Evolutionary conservation across 169 alveolate genomes (phyloP).

Genomic region (Eimeria acervulina): DNA sequence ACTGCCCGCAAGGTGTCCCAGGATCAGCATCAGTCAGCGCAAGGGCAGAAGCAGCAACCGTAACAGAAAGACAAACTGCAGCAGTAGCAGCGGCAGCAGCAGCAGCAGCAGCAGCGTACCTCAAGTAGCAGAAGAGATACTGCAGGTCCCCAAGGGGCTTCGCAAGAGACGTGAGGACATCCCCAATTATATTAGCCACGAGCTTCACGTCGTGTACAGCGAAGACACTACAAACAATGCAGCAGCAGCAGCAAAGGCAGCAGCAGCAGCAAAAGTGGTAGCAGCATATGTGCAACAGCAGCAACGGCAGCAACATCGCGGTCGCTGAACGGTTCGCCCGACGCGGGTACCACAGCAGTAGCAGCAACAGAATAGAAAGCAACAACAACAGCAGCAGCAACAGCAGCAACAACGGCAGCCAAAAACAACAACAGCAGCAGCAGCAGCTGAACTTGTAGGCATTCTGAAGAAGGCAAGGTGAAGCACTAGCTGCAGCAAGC

Average conservation of each 20-base stretch:
- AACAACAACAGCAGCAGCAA: neutral
- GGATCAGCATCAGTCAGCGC: neutral
- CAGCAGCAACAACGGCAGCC: neutral
- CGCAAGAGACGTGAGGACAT: conserved; percentile 89
- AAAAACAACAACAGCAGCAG: neutral
- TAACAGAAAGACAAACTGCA: neutral
- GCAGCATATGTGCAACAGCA: too few species aligned
- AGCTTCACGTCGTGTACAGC: conserved; percentile 88
- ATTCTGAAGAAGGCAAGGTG: neutral
- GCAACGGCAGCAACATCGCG: neutral
- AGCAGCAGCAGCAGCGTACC: conserved; percentile 38
- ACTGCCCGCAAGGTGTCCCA: too few species aligned
- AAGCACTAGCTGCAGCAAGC: neutral
- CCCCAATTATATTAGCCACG: conserved; percentile 90
- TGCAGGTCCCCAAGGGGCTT: conserved; percentile 91
- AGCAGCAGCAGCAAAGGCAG: conserved; percentile 12
- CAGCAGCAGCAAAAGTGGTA: conserved; percentile 28
- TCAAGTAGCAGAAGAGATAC: conserved; percentile 87
- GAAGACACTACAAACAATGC: conserved; percentile 80
- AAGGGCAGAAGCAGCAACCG: neutral
- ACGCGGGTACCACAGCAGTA: neutral
- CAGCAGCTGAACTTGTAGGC: neutral
- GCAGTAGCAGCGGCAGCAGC: conserved; percentile 75
- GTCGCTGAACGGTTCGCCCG: neutral
- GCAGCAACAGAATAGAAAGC: neutral